phyloP scores from a whole-genome alignment of 2,329 filamentous ascomycete species.

The Aspergillus ochraceus region DNA sequence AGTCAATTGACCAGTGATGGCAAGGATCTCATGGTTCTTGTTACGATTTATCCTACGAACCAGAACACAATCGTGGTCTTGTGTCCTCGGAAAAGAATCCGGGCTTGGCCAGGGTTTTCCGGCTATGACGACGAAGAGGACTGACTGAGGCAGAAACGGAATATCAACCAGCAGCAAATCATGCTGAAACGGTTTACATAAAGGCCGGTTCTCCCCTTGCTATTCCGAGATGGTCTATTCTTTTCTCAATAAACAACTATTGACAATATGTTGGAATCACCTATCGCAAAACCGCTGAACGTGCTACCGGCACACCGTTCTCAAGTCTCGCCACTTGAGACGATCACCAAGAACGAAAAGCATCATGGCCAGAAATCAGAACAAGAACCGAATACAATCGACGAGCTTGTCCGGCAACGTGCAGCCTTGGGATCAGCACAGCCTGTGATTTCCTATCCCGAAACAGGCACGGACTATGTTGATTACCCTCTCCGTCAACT shows the following conservation, averaged over 20 bases:
- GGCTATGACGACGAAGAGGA: background rate
- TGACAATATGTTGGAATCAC: conserved; percentile 14
- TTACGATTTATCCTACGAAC: too few relatives aligned
- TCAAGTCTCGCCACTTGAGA: conserved; percentile 2
- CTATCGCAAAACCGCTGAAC: conserved; percentile 5
- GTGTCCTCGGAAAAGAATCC: conserved; percentile 4
- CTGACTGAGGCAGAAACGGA: background rate
- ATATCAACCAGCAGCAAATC: background rate
- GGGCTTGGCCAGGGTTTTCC: conserved; percentile 4
- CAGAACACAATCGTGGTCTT: too few relatives aligned
- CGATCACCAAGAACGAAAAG: background rate
- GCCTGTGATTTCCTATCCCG: conserved; percentile 48
- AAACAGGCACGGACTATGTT: conserved; percentile 45
- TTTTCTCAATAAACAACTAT: background rate
- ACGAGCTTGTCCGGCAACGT: conserved; percentile 41
- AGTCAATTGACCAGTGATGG: too few relatives aligned
- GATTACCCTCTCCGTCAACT: conserved; percentile 50
- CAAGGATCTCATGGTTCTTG: background rate
- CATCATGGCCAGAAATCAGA: background rate
- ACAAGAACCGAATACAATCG: conserved; percentile 32
- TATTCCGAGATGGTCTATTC: background rate
- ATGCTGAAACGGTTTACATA: background rate
- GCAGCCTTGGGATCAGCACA: conserved; percentile 35
- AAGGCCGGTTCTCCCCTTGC: background rate
- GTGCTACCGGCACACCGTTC: background rate